A percentile compares a stretch with the other conserved stretches of the same genome.
phyloP scores from a whole-genome alignment of 2,329 filamentous ascomycete species.

The Calonectria ilicicola region DNA sequence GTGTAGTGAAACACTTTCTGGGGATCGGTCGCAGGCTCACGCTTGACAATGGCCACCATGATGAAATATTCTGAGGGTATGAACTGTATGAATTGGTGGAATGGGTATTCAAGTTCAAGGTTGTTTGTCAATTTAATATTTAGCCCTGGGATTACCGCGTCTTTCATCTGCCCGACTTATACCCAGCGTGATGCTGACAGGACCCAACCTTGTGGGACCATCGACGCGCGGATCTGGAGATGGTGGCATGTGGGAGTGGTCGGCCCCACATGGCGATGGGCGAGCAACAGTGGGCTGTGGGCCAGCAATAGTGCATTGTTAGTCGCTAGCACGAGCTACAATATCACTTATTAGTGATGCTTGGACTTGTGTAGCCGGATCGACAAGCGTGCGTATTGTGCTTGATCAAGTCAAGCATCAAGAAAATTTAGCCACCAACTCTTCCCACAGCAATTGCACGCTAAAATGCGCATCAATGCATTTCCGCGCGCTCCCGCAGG shows the following conservation, averaged over 20 bases:
- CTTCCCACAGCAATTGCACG: not conserved
- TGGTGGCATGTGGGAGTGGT: not conserved
- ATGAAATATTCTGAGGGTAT: not conserved
- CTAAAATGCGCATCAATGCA: not conserved
- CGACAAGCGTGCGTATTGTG: not conserved
- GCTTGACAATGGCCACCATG: conserved; percentile 6
- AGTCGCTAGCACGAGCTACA: not conserved
- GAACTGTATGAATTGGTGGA: not conserved
- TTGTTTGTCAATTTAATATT: not conserved
- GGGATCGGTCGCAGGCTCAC: not conserved
- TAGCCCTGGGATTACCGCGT: not conserved
- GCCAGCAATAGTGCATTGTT: not conserved
- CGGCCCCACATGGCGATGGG: not conserved
- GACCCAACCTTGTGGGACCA: not conserved
- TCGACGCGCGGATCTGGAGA: not conserved
- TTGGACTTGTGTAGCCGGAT: too few relatives aligned
- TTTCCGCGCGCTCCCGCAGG: not conserved
- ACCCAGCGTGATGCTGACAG: not conserved
- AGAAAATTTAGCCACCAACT: not conserved
- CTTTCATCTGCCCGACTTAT: not conserved
- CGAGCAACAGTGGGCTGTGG: not conserved
- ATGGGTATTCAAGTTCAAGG: not conserved
- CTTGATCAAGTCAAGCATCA: not conserved
- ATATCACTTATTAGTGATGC: not conserved
- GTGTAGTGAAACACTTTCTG: not conserved